These are phyloP conservation scores for Abrus pulchellus DNA, from an alignment of 306 rosid species.

Conservation along the genomic window DNA sequence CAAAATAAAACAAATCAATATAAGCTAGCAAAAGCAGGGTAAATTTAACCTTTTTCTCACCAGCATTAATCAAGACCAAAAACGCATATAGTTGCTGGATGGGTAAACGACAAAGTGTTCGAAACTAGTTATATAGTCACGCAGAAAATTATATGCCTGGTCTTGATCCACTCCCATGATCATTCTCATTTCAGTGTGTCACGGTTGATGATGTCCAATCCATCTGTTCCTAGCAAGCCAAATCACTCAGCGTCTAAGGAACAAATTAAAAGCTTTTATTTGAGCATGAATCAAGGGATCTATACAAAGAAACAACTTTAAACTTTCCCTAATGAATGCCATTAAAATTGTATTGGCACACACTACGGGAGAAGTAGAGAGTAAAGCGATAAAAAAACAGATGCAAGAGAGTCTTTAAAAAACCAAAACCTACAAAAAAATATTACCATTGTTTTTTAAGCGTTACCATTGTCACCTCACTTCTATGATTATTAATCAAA, in stretches of 20 bases:
- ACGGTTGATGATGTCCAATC: background rate
- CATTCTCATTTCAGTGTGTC: background rate
- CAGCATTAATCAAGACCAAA: background rate
- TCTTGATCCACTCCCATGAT: background rate
- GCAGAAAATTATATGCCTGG: slow-evolving; percentile 4
- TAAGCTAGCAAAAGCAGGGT: background rate
- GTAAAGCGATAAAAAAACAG: no score
- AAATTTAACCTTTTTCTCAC: slow-evolving; percentile 1
- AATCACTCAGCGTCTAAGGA: background rate
- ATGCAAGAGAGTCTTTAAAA: no score
- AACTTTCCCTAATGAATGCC: background rate
- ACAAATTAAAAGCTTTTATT: background rate
- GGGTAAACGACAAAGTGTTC: slow-evolving; percentile 40
- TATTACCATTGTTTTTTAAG: background rate
- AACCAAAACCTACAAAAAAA: no score
- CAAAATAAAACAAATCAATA: background rate
- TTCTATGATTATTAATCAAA: no score
- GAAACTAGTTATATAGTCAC: background rate
- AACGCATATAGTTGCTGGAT: slow-evolving; percentile 20
- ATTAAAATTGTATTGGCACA: background rate
- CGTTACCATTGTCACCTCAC: no score
- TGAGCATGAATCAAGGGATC: background rate
- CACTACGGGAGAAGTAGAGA: background rate
- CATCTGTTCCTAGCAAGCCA: background rate
- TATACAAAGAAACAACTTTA: background rate